Percentiles rank a stretch among this genome's conserved stretches.
These are phyloP conservation scores for Geranium brycei DNA, from an alignment of 345 rosid species.

Conservation along the genomic window DNA sequence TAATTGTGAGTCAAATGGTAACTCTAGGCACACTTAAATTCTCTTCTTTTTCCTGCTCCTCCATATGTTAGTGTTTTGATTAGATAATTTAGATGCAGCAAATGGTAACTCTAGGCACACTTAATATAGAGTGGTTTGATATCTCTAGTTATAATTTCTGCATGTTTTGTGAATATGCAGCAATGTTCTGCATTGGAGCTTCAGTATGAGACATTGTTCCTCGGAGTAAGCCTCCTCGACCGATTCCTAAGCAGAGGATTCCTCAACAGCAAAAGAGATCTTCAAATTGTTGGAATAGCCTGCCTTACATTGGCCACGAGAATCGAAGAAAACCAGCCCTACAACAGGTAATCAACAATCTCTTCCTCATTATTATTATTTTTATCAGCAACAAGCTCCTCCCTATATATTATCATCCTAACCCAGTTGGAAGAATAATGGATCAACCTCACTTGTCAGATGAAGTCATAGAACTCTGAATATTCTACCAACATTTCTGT, in stretches of 20 bases:
- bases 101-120: no score
- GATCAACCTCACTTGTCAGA: no score
- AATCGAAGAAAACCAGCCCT: constrained; percentile 89
- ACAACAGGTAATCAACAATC: constrained; percentile 37
- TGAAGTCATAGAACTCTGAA: no score
- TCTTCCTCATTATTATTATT: background rate
- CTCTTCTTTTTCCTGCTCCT: no score
- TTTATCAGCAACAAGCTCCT: no score
- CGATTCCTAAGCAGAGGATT: constrained; percentile 71
- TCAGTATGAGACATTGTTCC: constrained; percentile 66
- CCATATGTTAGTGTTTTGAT: background rate
- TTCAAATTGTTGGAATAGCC: constrained; percentile 65
- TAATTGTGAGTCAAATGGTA: no score
- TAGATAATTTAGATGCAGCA: no score
- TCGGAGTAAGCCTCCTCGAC: constrained; percentile 64
- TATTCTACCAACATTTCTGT: no score
- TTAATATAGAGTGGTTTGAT: no score
- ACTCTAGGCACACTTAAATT: no score
- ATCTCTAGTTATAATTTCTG: background rate
- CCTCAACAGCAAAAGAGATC: constrained; percentile 42
- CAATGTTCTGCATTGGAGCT: constrained; percentile 46
- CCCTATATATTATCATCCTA: background rate
- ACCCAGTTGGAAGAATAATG: no score
- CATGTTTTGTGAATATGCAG: constrained; percentile 27
- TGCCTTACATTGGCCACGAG: constrained; percentile 74